Percentiles rank a stretch among this genome's conserved stretches.
These are phyloP conservation scores for Pseudotulostoma volvatum DNA, from an alignment of 495 filamentous ascomycete species.

Conservation along the genomic window DNA sequence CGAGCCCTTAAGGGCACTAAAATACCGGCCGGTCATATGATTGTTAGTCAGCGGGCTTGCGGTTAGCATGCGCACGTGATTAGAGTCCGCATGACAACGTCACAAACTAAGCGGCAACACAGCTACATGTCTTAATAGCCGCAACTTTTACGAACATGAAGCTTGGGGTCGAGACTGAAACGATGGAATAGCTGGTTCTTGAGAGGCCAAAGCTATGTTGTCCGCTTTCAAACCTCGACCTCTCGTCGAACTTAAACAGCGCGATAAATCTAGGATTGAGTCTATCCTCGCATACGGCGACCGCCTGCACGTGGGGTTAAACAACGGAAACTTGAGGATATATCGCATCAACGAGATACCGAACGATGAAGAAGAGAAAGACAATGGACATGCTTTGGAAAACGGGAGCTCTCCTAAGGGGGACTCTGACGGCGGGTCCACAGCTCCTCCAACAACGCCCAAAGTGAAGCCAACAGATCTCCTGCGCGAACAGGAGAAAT, in stretches of 20 bases:
- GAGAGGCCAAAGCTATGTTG: constrained; percentile 54
- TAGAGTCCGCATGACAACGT: no score
- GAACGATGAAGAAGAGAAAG: constrained; percentile 8
- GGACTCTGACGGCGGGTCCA: constrained; percentile 17
- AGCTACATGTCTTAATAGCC: no score
- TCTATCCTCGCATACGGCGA: constrained; percentile 85
- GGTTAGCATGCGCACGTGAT: no score
- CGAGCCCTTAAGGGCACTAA: no score
- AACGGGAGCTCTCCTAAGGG: constrained; percentile 5
- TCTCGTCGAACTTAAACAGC: constrained; percentile 85
- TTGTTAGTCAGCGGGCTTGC: no score
- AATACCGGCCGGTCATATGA: no score
- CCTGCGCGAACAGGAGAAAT: constrained; percentile 81
- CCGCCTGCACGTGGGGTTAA: constrained; percentile 76
- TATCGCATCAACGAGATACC: constrained; percentile 69
- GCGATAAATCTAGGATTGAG: constrained; percentile 93
- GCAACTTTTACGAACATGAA: constrained; percentile 2
- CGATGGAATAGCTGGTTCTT: constrained; percentile 8
- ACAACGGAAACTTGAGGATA: constrained; percentile 73
- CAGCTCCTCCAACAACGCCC: constrained; percentile 10
- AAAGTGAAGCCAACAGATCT: constrained; percentile 56
- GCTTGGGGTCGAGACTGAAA: constrained; percentile 1
- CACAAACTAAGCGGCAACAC: no score
- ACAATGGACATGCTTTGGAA: constrained; percentile 9
- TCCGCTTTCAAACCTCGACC: constrained; percentile 94